These are phyloP conservation scores for Bruguiera sexangula DNA, from an alignment of 345 rosid species.

Conservation along the genomic window DNA sequence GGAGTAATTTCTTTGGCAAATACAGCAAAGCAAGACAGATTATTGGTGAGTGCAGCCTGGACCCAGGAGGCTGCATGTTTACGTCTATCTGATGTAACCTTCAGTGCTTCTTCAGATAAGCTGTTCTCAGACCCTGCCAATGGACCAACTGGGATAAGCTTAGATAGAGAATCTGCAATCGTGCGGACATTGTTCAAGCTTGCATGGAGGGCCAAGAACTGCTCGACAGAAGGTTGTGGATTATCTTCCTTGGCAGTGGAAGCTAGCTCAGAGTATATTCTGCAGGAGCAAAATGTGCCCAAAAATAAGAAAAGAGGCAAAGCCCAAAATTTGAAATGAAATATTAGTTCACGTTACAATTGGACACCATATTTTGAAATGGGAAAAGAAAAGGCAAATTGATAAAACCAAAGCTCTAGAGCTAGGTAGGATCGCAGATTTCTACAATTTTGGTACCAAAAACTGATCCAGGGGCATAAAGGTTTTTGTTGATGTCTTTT, in stretches of 20 bases:
- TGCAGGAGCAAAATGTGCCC: slow-evolving; percentile 32
- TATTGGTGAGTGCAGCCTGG: slow-evolving; percentile 80
- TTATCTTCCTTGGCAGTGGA: slow-evolving; percentile 80
- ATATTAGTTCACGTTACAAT: not conserved
- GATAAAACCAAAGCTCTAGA: too few relatives aligned
- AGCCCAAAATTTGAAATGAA: not conserved
- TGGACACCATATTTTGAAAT: too few relatives aligned
- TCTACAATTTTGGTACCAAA: too few relatives aligned
- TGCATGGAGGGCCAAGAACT: slow-evolving; percentile 71
- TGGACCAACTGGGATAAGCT: slow-evolving; percentile 37
- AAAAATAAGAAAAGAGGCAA: not conserved
- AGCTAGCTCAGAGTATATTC: slow-evolving; percentile 66
- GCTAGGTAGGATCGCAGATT: too few relatives aligned
- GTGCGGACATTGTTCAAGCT: slow-evolving; percentile 50
- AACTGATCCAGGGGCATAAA: too few relatives aligned
- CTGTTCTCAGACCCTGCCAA: slow-evolving; percentile 52
- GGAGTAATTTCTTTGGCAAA: slow-evolving; percentile 48
- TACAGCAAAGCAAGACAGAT: slow-evolving; percentile 74
- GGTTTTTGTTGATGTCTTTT: too few relatives aligned
- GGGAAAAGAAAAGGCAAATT: too few relatives aligned
- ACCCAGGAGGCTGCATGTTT: slow-evolving; percentile 80
- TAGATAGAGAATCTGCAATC: slow-evolving; percentile 63
- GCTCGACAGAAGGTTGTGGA: slow-evolving; percentile 84
- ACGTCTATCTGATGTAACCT: slow-evolving; percentile 53
- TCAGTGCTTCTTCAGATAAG: slow-evolving; percentile 64